These are phyloP conservation scores for Hypoxylon sp. DNA, from an alignment of 2,329 filamentous ascomycete species.

Conservation along the genomic window DNA sequence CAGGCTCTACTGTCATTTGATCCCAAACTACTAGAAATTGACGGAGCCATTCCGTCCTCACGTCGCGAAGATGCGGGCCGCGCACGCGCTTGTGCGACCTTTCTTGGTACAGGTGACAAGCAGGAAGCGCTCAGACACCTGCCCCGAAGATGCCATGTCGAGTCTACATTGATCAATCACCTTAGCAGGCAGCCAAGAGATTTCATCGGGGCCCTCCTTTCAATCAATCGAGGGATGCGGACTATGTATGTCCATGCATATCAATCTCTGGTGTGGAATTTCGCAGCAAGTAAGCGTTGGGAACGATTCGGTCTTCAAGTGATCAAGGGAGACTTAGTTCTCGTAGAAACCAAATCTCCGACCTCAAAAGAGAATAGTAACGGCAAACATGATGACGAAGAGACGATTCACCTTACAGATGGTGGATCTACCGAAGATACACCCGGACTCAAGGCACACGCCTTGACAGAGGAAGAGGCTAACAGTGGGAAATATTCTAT, in stretches of 20 bases:
- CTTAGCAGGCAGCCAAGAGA: conserved; percentile 69
- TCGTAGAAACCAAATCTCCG: conserved; percentile 54
- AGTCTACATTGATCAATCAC: conserved; percentile 80
- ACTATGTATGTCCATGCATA: conserved; percentile 98
- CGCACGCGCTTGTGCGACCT: conserved; percentile 79
- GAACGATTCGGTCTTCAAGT: conserved; percentile 75
- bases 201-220: conserved; percentile 80
- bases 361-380: conserved; percentile 56
- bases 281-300: conserved; percentile 82
- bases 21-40: conserved; percentile 63
- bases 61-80: conserved; percentile 81
- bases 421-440: conserved; percentile 63
- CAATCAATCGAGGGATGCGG: conserved; percentile 81
- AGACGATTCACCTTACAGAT: conserved; percentile 66
- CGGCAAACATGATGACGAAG: conserved; percentile 70
- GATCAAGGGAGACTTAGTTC: conserved; percentile 84
- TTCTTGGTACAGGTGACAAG: conserved; percentile 68
- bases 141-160: conserved; percentile 83
- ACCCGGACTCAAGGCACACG: conserved; percentile 66
- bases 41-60: conserved; percentile 58
- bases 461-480: conserved; percentile 80
- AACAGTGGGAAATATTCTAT: conserved; percentile 79
- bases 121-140: conserved; percentile 71
- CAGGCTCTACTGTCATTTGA: conserved; percentile 79
- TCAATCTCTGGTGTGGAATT: conserved; percentile 95